Conservation (phyloP, 2,329 filamentous ascomycete genomes). For the Venturia aucupariae region DNA sequence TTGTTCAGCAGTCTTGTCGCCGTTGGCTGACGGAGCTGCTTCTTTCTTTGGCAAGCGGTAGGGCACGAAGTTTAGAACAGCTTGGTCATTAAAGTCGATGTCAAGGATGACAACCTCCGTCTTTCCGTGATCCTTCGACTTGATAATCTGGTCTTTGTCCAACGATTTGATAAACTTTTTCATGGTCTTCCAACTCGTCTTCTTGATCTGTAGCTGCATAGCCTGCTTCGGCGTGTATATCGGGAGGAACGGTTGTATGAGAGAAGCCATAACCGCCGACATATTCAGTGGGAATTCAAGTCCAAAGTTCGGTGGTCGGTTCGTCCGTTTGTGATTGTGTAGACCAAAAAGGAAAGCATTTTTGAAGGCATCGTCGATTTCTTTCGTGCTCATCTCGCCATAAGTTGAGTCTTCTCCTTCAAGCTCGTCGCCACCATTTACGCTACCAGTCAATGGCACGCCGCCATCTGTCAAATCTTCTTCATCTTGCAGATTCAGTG, state of each 20-base stretch:
- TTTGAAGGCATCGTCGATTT: conserved; percentile 57
- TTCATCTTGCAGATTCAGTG: conserved; percentile 23
- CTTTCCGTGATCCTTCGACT: conserved; percentile 48
- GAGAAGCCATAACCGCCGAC: conserved; percentile 52
- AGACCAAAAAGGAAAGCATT: conserved; percentile 56
- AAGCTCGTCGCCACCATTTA: background rate
- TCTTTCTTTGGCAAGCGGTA: conserved; percentile 55
- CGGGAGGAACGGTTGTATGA: conserved; percentile 59
- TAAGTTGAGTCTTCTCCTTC: conserved; percentile 13
- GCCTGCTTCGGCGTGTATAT: conserved; percentile 46
- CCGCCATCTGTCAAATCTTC: conserved; percentile 4
- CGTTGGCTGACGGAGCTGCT: conserved; percentile 25
- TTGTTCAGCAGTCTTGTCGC: conserved; percentile 27
- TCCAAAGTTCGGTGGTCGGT: conserved; percentile 43
- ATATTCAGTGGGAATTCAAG: conserved; percentile 55
- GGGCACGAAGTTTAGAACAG: conserved; percentile 48
- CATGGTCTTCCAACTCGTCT: conserved; percentile 61
- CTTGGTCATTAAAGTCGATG: conserved; percentile 52
- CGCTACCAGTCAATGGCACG: background rate
- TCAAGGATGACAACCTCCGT: conserved; percentile 56
- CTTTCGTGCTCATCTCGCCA: conserved; percentile 33
- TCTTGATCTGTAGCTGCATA: conserved; percentile 56
- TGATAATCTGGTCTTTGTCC: conserved; percentile 54
- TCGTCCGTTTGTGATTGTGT: conserved; percentile 48
- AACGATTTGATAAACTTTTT: conserved; percentile 61